Base-by-base conservation (phyloP, 225 moss, liverwort and hornwort species). In the Bryum argenteum region DNA sequence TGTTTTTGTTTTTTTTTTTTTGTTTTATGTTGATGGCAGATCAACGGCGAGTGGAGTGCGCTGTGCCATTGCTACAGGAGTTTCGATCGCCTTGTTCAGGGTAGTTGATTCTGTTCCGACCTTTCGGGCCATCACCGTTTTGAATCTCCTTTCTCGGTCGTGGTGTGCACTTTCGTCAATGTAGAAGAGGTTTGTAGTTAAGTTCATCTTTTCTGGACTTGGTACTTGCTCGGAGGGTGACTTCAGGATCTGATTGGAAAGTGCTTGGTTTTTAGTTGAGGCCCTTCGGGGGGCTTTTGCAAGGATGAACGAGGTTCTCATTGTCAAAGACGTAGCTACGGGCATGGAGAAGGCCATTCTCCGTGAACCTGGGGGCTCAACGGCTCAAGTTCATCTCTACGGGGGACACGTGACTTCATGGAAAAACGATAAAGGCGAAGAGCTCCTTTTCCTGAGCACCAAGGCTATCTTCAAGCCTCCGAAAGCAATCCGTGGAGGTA, bases 401-500 rank as follows among this genome's bases (percentile, higher is more conserved):
- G 97, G 97, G 56, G 97, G 92, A 17, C 97, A 97, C 43, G 88
- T 92, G 19, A 91, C 92, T 20, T 97, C 97, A 17, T 97, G 97
- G 97, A 94, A 91, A 81, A 94, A 89, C 74, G 92, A 97, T n/a
- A 90, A 90, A 42, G 97, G 97, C 1, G 97, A 97, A 18, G 97
- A 97, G 72, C 79, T 97, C 15, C 75, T 97, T 52, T 97, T 97
- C 56, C 66, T 97, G 61, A 97, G 97, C 76, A 89, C 84, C 54
- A 94, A 97, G 84, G 94, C 94, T 8, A 85, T 93, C 38, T 96
- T 87, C 68, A 96, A 93, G 81, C 93, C 93, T 54, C 96, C 96
- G 1, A 96, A 93, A 83, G 96, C 96, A 39, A 89, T 96, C 24
- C 81, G 96, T 15, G 96, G 96, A 0, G 96, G 96, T 63, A 91